Evolutionary conservation across 352 stramenopile species (phyloP), one percentile per base, ranked within the genome.

Genomic region (Globisporangium canariense): DNA sequence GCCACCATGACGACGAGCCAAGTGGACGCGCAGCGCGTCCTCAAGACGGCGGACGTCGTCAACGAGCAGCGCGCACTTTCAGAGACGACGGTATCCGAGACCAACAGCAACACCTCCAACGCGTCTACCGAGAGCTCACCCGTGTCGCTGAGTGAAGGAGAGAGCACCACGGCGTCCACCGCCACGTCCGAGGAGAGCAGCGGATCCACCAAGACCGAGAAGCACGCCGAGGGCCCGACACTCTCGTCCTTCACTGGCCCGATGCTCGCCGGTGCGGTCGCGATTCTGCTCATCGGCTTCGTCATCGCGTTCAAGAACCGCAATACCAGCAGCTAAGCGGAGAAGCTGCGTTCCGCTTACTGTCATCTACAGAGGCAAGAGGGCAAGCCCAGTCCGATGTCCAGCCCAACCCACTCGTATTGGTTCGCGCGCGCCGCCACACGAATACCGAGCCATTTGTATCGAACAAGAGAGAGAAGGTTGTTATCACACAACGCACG

Each of bases 221-320:
- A 36, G 0, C 32, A 60, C 3, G 51, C 73, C 46, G 25, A 75
- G 11, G 64, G 58, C 2, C 72, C 72, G 4, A 64, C 62, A 20
- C 50, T 60, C 28, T 75, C 74, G 65, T 70, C 67, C 53, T 84
- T 86, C 60, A 62, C 74, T 3, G 79, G 79, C 1, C 79, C 79
- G 18, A 62, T 81, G 1, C 47, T 78, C 36, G 75, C 72, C 30
- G 79, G 79, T 22, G 75, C 77, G 30, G 52, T 88, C 30, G 77
- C 77, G 49, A 81, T 88, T 28, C 61, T 86, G 40, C 73, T 88
- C 46, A 84, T 88, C 57, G 79, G 79, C 32, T 74, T 67, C 20
- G 75, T 86, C 67, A 69, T 88, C 53, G 70, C 70, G n/a, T 88
- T 86, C 67, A 73, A 79, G 67, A 71, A 79, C 56, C 74, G 72